Percentiles rank a stretch among this genome's conserved stretches.
phyloP scores from a whole-genome alignment of 176 grass and related monocot genomes.

The Carex myosuroides region DNA sequence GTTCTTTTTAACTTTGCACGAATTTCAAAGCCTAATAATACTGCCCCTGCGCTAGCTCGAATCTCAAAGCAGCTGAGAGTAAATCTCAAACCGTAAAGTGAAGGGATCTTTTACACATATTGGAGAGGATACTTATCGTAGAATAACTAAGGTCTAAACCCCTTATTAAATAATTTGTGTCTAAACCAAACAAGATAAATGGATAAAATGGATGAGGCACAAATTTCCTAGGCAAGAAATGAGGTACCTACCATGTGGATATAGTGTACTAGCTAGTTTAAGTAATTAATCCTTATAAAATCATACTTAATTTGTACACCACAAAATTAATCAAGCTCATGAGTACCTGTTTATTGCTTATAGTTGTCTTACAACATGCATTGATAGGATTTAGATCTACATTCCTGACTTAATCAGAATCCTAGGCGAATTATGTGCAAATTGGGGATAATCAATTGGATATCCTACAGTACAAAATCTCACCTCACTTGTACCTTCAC shows the following conservation, averaged over 20 bases:
- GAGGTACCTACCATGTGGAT: not conserved
- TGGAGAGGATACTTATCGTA: no score
- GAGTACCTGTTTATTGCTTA: not conserved
- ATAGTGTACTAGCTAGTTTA: not conserved
- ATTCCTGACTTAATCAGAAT: not conserved
- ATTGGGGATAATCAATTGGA: not conserved
- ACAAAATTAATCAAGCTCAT: not conserved
- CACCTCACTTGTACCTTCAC: not conserved
- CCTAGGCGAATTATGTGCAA: not conserved
- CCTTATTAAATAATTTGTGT: no score
- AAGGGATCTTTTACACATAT: no score
- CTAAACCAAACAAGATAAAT: no score
- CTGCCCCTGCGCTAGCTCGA: no score
- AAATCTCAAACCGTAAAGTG: no score
- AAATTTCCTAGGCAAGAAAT: not conserved
- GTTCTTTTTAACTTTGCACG: no score
- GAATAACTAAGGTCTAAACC: no score
- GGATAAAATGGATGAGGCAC: not conserved
- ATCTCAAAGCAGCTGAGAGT: no score
- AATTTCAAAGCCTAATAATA: no score
- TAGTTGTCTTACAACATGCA: not conserved
- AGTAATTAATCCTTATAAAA: not conserved
- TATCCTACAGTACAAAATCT: not conserved
- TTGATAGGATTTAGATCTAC: not conserved
- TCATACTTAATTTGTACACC: not conserved